Evolutionary conservation across 2,329 filamentous ascomycete species (phyloP).

Genomic region (Colletotrichum australisinense): DNA sequence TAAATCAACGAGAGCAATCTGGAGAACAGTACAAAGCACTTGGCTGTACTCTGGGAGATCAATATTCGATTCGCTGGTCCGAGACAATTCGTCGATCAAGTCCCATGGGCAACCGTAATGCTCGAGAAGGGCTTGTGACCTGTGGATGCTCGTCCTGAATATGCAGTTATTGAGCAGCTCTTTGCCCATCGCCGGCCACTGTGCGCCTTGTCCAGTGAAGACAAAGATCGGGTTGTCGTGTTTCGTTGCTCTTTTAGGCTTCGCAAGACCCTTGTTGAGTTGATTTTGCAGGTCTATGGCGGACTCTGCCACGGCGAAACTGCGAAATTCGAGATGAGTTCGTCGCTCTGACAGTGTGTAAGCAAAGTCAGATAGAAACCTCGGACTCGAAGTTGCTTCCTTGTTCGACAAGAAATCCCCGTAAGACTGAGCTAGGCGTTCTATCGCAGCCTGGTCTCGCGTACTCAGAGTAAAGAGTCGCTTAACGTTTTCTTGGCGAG

Average conservation of each 20-base stretch:
- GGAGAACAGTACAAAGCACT: conserved; percentile 56
- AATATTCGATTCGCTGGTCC: not conserved
- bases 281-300: conserved; percentile 2
- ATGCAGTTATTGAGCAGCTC: conserved; percentile 40
- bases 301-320: conserved; percentile 8
- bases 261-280: not conserved
- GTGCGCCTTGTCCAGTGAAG: conserved; percentile 52
- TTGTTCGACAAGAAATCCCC: not conserved
- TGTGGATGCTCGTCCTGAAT: conserved; percentile 7
- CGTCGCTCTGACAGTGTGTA: not conserved
- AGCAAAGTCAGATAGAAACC: not conserved
- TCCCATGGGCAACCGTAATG: conserved; percentile 20
- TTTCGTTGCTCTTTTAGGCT: not conserved
- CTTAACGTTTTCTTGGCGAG: not conserved
- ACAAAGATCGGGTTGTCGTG: conserved; percentile 38
- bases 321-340: not conserved
- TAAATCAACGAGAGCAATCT: conserved; percentile 57
- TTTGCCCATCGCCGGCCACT: conserved; percentile 48
- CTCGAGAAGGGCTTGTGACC: not conserved
- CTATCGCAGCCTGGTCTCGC: conserved; percentile 8
- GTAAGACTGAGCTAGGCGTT: not conserved
- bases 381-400: not conserved
- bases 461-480: conserved; percentile 11
- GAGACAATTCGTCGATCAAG: conserved; percentile 1
- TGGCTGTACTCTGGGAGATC: conserved; percentile 43